Evolutionary conservation across 148 eudicot genomes (phyloP).

Genomic region (Fagopyrum homotropicum): DNA sequence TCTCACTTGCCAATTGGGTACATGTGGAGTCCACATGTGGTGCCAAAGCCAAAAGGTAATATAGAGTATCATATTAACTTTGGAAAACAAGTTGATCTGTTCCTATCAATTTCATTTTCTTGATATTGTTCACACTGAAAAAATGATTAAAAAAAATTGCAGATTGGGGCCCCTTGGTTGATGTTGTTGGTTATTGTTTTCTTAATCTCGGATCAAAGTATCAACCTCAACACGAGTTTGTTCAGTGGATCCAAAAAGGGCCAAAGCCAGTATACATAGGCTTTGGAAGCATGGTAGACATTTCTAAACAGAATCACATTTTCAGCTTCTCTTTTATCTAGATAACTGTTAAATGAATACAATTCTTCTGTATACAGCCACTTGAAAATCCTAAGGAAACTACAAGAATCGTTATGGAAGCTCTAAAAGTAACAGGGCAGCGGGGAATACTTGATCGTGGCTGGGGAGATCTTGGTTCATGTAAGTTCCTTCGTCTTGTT

Average conservation of each 20-base stretch:
- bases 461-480: conserved; percentile 90
- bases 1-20: conserved; percentile 86
- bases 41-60: conserved; percentile 85
- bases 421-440: conserved; percentile 66
- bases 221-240: conserved; percentile 62
- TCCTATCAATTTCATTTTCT: no score
- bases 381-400: conserved; percentile 72
- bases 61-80: conserved; percentile 1
- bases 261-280: conserved; percentile 77
- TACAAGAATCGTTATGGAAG: conserved; percentile 75
- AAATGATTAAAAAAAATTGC: conserved; percentile 12
- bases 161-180: conserved; percentile 94
- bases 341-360: background rate
- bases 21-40: conserved; percentile 94
- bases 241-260: conserved; percentile 74
- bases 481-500: conserved; percentile 39
- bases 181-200: conserved; percentile 96
- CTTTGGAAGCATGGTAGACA: conserved; percentile 98
- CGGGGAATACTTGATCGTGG: conserved; percentile 91
- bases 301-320: conserved; percentile 14
- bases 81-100: no score
- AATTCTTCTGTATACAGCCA: conserved; percentile 36
- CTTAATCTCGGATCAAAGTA: conserved; percentile 68
- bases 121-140: background rate
- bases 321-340: background rate